Evolutionary conservation across 2,329 filamentous ascomycete genomes (phyloP), one percentile per base, ranked within the genome.

Genomic region (Botryotinia calthae): DNA sequence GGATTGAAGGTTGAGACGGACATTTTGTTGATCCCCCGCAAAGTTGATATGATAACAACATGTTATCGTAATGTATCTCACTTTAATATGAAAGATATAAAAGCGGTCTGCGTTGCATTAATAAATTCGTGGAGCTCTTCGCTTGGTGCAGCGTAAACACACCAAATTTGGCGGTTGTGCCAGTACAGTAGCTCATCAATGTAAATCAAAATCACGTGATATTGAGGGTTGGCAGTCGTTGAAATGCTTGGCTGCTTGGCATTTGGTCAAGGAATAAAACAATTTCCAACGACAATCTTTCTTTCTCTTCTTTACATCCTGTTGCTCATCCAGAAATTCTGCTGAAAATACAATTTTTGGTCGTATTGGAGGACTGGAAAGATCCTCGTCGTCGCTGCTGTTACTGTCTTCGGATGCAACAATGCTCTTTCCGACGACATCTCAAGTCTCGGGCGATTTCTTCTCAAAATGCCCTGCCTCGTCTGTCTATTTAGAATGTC

Each of bases 1-100:
- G 73, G 70, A 71, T 75, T 78, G 37, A 71, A 75, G n/a, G 70
- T 76, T 51, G 76, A 74, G 42, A 76, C 72, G n/a, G 78, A 74
- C 77, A 79, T 79, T 51, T 71, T 68, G 46, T 58, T 66, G 34
- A 54, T 40, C 25, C 16, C 46, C 64, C 34, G 46, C 64, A 54
- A 40, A 54, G n/a, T 58, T 51, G 46, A 51, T 59, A 44, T 61
- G 66, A 63, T 73, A 70, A 73, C 65, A 75, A 66, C 71, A 72
- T 75, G 71, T 61, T 73, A 73, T 64, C 63, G 20, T 68, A 34
- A 40, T 54, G 34, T 65, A 56, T 63, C 46, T 48, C 51, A 68
- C 37, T 51, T 68, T 40, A 42, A 22, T 37, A 42, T 31, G 16
- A 28, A 72, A 68, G 28, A 72, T 67, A 67, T 48, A 59, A 72